These are phyloP conservation scores for Trichoderma brevicompactum DNA, from an alignment of 2,329 filamentous ascomycete species.

Conservation along the genomic window DNA sequence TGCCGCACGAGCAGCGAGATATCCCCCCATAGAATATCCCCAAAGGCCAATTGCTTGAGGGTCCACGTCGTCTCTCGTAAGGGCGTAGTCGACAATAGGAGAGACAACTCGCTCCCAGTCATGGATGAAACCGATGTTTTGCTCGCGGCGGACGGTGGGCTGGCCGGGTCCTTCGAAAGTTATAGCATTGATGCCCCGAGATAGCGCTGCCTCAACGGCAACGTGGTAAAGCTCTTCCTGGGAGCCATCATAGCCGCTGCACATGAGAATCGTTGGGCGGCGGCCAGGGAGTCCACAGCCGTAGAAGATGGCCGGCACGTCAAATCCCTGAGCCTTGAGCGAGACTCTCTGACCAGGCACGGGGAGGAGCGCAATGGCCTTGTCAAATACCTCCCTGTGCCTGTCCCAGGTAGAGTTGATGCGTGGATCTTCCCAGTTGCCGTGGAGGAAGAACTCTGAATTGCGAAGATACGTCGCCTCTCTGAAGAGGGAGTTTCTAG, in stretches of 20 bases:
- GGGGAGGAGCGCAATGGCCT: constrained; percentile 42
- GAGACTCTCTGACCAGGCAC: constrained; percentile 41
- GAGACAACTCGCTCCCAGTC: constrained; percentile 50
- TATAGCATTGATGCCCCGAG: constrained; percentile 47
- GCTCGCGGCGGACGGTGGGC: constrained; percentile 46
- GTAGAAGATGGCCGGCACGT: constrained; percentile 43
- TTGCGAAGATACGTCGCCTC: constrained; percentile 48
- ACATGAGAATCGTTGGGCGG: constrained; percentile 46
- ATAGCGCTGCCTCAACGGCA: constrained; percentile 41
- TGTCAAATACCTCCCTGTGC: constrained; percentile 45
- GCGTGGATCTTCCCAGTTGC: constrained; percentile 46
- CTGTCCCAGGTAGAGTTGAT: constrained; percentile 45
- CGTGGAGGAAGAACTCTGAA: constrained; percentile 50
- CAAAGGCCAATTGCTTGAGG: constrained; percentile 42
- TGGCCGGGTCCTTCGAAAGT: constrained; percentile 55
- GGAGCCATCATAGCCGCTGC: constrained; percentile 48
- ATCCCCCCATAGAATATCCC: constrained; percentile 50
- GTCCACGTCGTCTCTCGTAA: constrained; percentile 39
- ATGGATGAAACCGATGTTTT: constrained; percentile 50
- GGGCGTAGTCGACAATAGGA: constrained; percentile 47
- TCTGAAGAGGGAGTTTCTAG: constrained; percentile 41
- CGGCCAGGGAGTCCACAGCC: constrained; percentile 28
- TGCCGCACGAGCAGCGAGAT: constrained; percentile 47
- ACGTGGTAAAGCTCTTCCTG: constrained; percentile 50
- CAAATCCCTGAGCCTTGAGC: constrained; percentile 40